Percentiles rank a stretch among this genome's conserved stretches.
phyloP scores from a whole-genome alignment of 768 basidiomycete genomes.

The Gelatoporia subvermispora region DNA sequence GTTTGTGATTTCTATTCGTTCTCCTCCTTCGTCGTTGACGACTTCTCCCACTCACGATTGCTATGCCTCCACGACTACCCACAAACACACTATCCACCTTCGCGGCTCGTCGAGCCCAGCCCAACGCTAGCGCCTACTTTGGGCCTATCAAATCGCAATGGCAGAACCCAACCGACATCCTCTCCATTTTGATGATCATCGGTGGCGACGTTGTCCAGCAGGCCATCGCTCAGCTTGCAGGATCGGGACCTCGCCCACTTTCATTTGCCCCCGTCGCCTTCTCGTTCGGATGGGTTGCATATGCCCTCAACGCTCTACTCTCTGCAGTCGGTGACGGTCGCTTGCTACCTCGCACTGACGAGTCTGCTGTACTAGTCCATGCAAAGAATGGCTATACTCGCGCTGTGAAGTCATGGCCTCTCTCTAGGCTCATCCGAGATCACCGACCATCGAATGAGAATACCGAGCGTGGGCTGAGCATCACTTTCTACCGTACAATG shows the following conservation, averaged over 20 bases:
- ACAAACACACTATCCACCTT: neutral
- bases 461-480: conserved; percentile 9
- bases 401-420: conserved; percentile 23
- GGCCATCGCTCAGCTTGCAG: conserved; percentile 26
- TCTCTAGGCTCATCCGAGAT: conserved; percentile 27
- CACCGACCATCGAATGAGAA: conserved; percentile 8
- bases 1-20: too few relatives aligned
- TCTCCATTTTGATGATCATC: conserved; percentile 26
- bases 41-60: neutral
- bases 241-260: conserved; percentile 11
- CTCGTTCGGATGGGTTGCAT: conserved; percentile 31
- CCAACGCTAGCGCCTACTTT: neutral
- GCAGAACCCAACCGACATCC: conserved; percentile 23
- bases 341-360: conserved; percentile 25
- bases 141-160: conserved; percentile 12
- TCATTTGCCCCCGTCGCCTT: conserved; percentile 26
- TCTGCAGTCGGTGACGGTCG: conserved; percentile 20
- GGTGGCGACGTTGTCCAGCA: conserved; percentile 28
- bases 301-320: conserved; percentile 23
- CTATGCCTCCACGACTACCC: neutral
- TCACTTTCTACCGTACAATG: conserved; percentile 15
- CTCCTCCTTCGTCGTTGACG: too few relatives aligned
- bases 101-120: neutral
- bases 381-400: conserved; percentile 21
- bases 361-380: conserved; percentile 16